A percentile compares a stretch with the other conserved stretches of the same genome.
Evolutionary conservation across 495 filamentous ascomycete species (phyloP).

Genomic region (Xylaria palmicola): DNA sequence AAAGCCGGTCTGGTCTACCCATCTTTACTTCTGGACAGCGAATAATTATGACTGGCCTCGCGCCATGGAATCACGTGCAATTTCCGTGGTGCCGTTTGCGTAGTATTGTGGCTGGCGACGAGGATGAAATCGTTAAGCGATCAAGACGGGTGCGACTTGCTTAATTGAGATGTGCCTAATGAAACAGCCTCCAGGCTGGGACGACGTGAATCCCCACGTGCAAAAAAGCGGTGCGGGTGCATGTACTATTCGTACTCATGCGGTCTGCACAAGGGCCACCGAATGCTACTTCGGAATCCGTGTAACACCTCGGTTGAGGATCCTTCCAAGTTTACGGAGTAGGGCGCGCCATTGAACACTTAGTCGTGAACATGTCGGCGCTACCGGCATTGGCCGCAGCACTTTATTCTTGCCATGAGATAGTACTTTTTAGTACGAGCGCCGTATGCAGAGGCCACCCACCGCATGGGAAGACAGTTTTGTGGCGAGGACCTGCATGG

Average conservation of each 20-base stretch:
- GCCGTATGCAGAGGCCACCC: not conserved
- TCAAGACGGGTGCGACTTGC: not conserved
- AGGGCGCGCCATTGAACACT: not conserved
- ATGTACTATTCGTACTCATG: not conserved
- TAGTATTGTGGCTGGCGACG: conserved; percentile 2
- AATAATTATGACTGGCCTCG: not conserved
- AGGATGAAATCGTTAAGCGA: conserved; percentile 6
- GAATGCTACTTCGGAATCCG: not conserved
- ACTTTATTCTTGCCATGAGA: not conserved
- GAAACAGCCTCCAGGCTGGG: not conserved
- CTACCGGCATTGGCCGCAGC: too few species aligned
- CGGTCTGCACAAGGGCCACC: not conserved
- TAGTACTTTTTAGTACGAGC: not conserved
- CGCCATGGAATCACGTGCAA: not conserved
- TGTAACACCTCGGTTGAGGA: not conserved
- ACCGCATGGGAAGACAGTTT: not conserved
- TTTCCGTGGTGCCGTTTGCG: not conserved
- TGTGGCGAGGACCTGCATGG: not conserved
- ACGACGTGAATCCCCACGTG: not conserved
- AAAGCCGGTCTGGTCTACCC: not conserved
- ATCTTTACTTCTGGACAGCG: not conserved
- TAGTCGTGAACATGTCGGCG: not conserved
- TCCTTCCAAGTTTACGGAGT: not conserved
- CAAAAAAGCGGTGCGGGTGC: not conserved
- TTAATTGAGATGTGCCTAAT: conserved; percentile 1